Evolutionary conservation across 176 grass and related monocot genomes (phyloP), one percentile per base, ranked within the genome.

Genomic region (Panicum miliaceum): DNA sequence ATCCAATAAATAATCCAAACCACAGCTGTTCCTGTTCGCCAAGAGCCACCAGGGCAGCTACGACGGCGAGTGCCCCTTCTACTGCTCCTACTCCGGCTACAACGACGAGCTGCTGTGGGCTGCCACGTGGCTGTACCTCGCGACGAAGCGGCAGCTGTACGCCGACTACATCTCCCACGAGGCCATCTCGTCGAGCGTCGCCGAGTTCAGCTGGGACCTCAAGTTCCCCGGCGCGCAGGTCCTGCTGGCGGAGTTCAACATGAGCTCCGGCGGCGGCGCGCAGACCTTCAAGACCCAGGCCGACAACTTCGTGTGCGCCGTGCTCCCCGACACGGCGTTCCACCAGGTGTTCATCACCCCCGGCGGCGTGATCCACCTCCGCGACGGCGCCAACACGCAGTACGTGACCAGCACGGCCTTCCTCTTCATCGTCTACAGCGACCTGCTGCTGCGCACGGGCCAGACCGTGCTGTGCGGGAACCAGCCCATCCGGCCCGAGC

Each of bases 131-230:
- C 84, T 96, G 7, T 99, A 88, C 73, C 12, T 89, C 11, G 96
- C 93, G 16, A 99, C 96, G 47, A 92, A 82, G 73, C 91, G 79
- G 3, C 52, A 70, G 46, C 76, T 83, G 43, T 99, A 99, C 79
- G 68, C 78, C n/a, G 91, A 90, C 57, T 95, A 78, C 84, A 84
- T 99, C 77, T 57, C 76, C 27, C 82, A 95, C 53, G 91, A 99
- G 83, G 88, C 93, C 51, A 84, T 96, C 68, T 90, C 96, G 0
- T 89, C 93, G 23, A 96, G 93, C 60, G 93, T 95, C 4, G 91
- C 93, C 4, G 96, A 99, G 81, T 99, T 99, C 89, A 99, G 96
- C 74, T 99, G 96, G 96, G 96, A 99, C 81, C 88, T 99, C 63
- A 99, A 99, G 78, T 99, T 78, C 69, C 87, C 91, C 0, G 96